These are phyloP conservation scores for Fusarium nanum DNA, from an alignment of 2,329 filamentous ascomycete species.

Conservation along the genomic window DNA sequence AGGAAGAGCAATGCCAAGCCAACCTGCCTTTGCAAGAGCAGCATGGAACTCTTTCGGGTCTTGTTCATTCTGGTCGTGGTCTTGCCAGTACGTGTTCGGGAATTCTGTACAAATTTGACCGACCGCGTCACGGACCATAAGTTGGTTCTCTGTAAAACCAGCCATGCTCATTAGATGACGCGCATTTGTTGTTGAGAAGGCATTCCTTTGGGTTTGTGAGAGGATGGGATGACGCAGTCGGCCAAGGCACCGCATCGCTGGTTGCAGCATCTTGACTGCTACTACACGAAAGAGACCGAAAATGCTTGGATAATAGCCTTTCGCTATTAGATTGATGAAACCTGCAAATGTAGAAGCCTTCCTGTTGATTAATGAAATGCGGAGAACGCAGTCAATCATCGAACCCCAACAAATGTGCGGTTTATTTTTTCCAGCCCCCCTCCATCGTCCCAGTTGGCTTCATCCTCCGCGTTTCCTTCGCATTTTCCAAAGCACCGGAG, in stretches of 20 bases:
- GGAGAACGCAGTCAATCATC: background rate
- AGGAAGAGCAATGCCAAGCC: conserved; percentile 84
- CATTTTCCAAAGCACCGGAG: too few relatives aligned
- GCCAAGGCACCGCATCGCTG: conserved; percentile 13
- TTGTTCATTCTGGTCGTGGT: conserved; percentile 74
- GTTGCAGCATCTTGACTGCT: conserved; percentile 19
- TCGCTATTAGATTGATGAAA: background rate
- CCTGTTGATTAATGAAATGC: background rate
- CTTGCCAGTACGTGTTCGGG: conserved; percentile 81
- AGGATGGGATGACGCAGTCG: conserved; percentile 24
- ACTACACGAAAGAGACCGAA: background rate
- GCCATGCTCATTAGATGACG: conserved; percentile 74
- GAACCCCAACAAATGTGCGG: background rate
- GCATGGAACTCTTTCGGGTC: conserved; percentile 83
- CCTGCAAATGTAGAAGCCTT: background rate
- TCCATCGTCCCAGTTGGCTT: background rate
- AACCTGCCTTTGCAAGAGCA: conserved; percentile 78
- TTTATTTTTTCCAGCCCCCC: background rate
- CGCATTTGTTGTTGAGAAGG: conserved; percentile 53
- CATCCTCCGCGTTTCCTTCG: too few relatives aligned
- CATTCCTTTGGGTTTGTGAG: background rate
- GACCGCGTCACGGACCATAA: conserved; percentile 78
- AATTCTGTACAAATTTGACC: conserved; percentile 76
- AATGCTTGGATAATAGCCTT: background rate
- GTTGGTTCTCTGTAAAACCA: conserved; percentile 77